Evolutionary conservation across 1,139 yeast genomes (phyloP).

Genomic region (Pichia cactophila): DNA sequence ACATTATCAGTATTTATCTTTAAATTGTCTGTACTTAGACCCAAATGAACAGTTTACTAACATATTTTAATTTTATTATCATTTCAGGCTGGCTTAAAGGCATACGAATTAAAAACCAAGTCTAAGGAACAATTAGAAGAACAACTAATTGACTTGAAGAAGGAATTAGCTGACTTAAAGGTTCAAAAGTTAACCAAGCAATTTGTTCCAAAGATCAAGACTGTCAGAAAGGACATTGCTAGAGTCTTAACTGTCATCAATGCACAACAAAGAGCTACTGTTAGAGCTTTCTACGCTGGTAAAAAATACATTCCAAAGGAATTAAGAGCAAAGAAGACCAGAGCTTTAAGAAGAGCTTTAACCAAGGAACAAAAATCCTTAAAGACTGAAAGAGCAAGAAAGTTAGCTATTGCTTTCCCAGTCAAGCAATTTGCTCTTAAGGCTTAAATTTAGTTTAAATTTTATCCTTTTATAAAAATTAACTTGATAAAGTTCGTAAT

Average conservation of each 20-base stretch:
- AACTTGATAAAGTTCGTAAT: conserved; percentile 4
- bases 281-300: conserved; percentile 91
- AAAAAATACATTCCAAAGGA: conserved; percentile 98
- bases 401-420: conserved; percentile 94
- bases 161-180: conserved; percentile 93
- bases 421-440: conserved; percentile 97
- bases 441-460: conserved; percentile 52
- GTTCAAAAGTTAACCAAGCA: conserved; percentile 92
- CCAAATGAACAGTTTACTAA: conserved; percentile 5
- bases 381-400: conserved; percentile 83
- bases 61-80: background rate
- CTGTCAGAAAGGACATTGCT: conserved; percentile 98
- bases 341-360: conserved; percentile 98
- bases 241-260: conserved; percentile 95
- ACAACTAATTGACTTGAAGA: conserved; percentile 93
- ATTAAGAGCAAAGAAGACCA: conserved; percentile 98
- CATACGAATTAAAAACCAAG: conserved; percentile 95
- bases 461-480: conserved; percentile 4
- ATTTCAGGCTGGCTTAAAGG: conserved; percentile 66
- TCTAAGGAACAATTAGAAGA: conserved; percentile 94
- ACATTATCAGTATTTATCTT: no score
- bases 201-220: conserved; percentile 89
- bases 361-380: conserved; percentile 78
- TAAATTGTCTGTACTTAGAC: no score
- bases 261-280: conserved; percentile 94